These are phyloP conservation scores for Wickerhamomyces queroliae DNA, from an alignment of 805 yeast species.

Conservation along the genomic window DNA sequence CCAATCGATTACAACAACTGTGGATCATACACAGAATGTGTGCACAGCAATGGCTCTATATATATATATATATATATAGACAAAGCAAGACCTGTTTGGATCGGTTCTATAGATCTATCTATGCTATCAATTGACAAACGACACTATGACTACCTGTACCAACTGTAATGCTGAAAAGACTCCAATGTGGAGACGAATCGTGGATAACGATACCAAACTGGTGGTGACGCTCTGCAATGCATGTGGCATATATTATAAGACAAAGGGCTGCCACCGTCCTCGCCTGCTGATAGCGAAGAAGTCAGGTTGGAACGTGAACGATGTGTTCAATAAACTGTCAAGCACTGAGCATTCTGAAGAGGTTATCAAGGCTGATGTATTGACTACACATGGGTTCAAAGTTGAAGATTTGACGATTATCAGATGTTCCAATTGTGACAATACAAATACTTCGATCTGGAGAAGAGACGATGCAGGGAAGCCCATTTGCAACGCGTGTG, in stretches of 20 bases:
- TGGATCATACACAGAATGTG: no score
- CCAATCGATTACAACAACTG: no score
- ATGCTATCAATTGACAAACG: not conserved
- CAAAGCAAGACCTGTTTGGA: no score
- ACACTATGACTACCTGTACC: conserved; percentile 36
- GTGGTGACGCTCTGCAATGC: conserved; percentile 76
- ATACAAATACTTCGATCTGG: conserved; percentile 91
- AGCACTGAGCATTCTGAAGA: no score
- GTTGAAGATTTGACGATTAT: conserved; percentile 11
- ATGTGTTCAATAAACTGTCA: conserved; percentile 7
- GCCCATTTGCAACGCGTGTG: conserved; percentile 94
- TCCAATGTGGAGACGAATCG: conserved; percentile 76
- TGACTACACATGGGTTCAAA: conserved; percentile 8
- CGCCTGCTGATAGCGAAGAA: conserved; percentile 43
- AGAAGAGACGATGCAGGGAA: conserved; percentile 84
- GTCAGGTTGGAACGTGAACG: conserved; percentile 9
- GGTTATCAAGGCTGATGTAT: conserved; percentile 5
- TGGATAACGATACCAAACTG: conserved; percentile 62
- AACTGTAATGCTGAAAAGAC: conserved; percentile 81
- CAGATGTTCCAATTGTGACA: conserved; percentile 78
- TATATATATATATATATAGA: no score
- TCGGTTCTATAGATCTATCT: no score
- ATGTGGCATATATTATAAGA: conserved; percentile 69
- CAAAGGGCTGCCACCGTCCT: conserved; percentile 75
- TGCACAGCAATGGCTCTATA: no score